Base-by-base conservation (phyloP, 192 early-diverging fungal species). In the Entomortierella chlamydospora region DNA sequence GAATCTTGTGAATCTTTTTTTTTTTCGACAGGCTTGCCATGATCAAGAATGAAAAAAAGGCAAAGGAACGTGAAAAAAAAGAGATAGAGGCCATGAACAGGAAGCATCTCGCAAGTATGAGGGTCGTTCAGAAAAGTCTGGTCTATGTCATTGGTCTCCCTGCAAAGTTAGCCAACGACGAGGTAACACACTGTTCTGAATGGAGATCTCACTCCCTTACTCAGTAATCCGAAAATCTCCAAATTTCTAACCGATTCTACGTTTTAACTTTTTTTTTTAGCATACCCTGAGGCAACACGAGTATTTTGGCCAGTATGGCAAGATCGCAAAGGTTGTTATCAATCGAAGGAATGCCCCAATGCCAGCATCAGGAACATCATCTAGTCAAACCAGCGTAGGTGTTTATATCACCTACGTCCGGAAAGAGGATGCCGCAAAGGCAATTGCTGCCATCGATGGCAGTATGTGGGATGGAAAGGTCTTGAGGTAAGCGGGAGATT, bases 251-350 rank as follows among this genome's bases (percentile, higher is more conserved):
- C n/a, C n/a, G n/a, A n/a, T n/a, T n/a, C n/a, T n/a, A n/a, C n/a
- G n/a, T n/a, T n/a, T n/a, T n/a, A n/a, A n/a, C n/a, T n/a, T n/a
- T n/a, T n/a, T n/a, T n/a, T n/a, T n/a, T n/a, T n/a, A 68, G 71
- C 81, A 94, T 84, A 89, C 85, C n/a, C 81, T 99, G 53, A 85
- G 92, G 64, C 89, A 90, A 42, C 87, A 91, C 56, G 96, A 99
- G 30, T 97, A 97, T 78, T 99, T 99, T 90, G 97, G 97, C 18
- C 96, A 99, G 83, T 99, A 95, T 83, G 98, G 98, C 56, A 97
- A 96, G 72, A 96, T 99, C 63, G 87, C 89, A 61, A 93, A 95
- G 72, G 90, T 98, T n/a, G 93, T 97, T 15, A 89, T 99, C 59
- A 98, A 96, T 71, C 88, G 94, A 47, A 90, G 93, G 58, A 82